Conservation (phyloP, 805 yeast genomes). For the Ogataea pini region DNA sequence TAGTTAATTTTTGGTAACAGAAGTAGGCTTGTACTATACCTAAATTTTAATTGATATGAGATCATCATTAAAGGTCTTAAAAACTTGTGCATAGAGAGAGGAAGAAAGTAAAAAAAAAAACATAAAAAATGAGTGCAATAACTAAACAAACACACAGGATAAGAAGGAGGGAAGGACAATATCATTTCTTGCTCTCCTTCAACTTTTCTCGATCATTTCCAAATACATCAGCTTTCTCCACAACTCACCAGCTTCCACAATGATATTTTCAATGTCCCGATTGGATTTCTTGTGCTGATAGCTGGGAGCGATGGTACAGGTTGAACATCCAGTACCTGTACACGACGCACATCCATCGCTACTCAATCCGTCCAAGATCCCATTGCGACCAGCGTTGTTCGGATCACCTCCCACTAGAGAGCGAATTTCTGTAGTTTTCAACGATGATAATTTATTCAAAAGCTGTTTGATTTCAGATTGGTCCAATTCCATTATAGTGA, state of each 20-base stretch:
- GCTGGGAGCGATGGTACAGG: constrained; percentile 10
- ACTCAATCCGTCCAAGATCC: constrained; percentile 6
- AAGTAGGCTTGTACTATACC: too few relatives aligned
- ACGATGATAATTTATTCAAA: constrained; percentile 57
- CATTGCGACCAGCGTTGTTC: constrained; percentile 1
- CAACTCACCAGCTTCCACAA: constrained; percentile 78
- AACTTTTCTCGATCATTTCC: constrained; percentile 50
- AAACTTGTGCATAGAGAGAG: neutral
- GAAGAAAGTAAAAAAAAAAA: neutral
- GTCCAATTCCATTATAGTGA: constrained; percentile 79
- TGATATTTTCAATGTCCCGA: constrained; percentile 68
- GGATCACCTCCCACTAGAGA: constrained; percentile 29
- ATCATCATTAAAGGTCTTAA: constrained; percentile 2
- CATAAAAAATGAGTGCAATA: neutral
- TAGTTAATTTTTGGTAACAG: neutral
- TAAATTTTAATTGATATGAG: too few relatives aligned
- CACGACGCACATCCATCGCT: constrained; percentile 12
- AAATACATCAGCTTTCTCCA: constrained; percentile 83
- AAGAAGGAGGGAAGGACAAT: too few relatives aligned
- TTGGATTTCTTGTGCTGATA: constrained; percentile 29
- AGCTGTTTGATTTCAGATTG: constrained; percentile 86
- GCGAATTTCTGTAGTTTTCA: constrained; percentile 33
- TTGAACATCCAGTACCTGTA: constrained; percentile 13
- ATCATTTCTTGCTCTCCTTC: neutral
- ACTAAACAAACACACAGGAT: neutral